Percentiles rank a stretch among this genome's conserved stretches.
Conservation (phyloP, 805 yeast species). For the Yueomyces sp. region DNA sequence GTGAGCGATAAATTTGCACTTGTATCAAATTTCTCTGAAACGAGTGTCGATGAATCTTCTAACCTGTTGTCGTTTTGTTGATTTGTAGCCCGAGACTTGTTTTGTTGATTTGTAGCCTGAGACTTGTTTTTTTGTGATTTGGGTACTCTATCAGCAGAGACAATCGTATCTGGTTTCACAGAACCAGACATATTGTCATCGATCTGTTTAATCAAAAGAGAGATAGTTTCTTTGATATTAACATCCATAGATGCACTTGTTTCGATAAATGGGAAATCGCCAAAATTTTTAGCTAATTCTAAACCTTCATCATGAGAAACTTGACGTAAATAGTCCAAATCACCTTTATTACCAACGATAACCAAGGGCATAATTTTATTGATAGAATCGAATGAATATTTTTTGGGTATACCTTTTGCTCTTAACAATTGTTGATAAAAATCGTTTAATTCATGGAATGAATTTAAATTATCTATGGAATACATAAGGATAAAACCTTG, state of each 20-base stretch:
- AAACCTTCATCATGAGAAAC: constrained; percentile 53
- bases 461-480: constrained; percentile 67
- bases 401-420: constrained; percentile 44
- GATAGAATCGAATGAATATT: neutral
- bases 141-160: no score
- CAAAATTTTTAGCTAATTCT: constrained; percentile 45
- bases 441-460: constrained; percentile 68
- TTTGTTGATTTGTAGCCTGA: no score
- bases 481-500: constrained; percentile 85
- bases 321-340: constrained; percentile 58
- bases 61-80: no score
- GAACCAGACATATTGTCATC: constrained; percentile 5
- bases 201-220: neutral
- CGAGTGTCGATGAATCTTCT: no score
- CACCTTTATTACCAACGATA: constrained; percentile 64
- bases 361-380: constrained; percentile 55
- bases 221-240: constrained; percentile 63
- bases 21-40: no score
- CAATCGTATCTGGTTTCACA: neutral
- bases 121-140: no score
- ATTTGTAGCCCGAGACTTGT: no score
- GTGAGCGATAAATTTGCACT: no score
- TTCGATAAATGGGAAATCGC: constrained; percentile 60
- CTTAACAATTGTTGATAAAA: constrained; percentile 67
- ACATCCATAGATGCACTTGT: constrained; percentile 81